phyloP scores from a whole-genome alignment of 176 grass and related monocot species.

The Eleusine indica region DNA sequence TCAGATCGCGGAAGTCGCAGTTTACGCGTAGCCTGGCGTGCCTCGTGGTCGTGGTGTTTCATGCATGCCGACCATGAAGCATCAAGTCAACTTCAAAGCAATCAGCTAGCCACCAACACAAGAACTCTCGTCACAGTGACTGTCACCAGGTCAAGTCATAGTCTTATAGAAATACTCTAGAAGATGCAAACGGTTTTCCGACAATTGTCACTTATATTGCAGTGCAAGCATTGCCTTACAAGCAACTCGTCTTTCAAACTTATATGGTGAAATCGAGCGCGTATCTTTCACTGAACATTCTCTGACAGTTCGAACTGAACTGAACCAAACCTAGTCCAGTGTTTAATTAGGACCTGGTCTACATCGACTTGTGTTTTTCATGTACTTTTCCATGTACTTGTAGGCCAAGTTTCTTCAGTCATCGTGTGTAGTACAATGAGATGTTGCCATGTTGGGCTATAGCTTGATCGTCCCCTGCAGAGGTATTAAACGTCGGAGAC shows the following conservation, averaged over 20 bases:
- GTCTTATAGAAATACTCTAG: no score
- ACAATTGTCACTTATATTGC: not conserved
- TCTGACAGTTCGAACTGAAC: not conserved
- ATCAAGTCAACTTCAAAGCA: not conserved
- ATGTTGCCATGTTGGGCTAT: not conserved
- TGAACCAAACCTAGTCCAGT: not conserved
- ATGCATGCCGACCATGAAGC: conserved; percentile 12
- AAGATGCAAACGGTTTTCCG: not conserved
- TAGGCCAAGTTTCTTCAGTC: not conserved
- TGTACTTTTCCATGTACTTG: conserved; percentile 4
- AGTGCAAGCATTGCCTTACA: not conserved
- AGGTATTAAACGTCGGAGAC: not conserved
- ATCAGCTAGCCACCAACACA: not conserved
- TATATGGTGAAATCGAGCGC: no score
- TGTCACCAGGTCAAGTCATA: not conserved
- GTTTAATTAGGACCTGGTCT: not conserved
- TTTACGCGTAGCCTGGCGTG: not conserved
- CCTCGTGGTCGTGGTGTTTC: not conserved
- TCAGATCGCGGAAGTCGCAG: not conserved
- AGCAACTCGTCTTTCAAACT: not conserved
- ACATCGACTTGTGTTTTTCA: not conserved
- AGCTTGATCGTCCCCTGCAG: not conserved
- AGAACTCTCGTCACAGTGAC: not conserved
- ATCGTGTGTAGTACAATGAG: not conserved
- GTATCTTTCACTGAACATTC: conserved; percentile 27